Percentiles rank a stretch among this genome's conserved stretches.
These are phyloP conservation scores for Amanita molliuscula DNA, from an alignment of 768 basidiomycete species.

Conservation along the genomic window DNA sequence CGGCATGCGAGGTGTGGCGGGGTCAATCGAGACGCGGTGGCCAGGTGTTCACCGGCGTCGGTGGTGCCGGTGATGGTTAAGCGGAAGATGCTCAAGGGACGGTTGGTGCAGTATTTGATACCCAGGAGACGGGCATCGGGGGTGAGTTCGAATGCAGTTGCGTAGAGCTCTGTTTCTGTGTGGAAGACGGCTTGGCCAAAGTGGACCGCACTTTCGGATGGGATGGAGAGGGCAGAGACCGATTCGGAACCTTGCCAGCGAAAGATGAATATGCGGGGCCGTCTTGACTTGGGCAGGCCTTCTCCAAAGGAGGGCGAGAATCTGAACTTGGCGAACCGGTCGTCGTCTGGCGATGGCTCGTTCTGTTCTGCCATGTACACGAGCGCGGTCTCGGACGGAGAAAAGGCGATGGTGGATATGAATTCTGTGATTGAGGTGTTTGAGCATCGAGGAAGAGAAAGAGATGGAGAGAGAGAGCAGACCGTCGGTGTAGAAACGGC, in stretches of 20 bases:
- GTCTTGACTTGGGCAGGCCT: conserved; percentile 37
- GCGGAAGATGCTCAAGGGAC: conserved; percentile 47
- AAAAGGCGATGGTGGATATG: conserved; percentile 42
- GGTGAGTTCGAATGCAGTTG: conserved; percentile 53
- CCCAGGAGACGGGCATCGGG: conserved; percentile 51
- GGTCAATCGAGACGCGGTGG: too few relatives aligned
- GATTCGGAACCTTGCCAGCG: conserved; percentile 23
- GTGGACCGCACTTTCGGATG: conserved; percentile 16
- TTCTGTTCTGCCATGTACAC: conserved; percentile 56
- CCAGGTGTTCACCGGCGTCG: conserved; percentile 4
- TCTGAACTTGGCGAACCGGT: conserved; percentile 35
- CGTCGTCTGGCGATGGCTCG: conserved; percentile 15
- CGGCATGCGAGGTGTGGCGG: conserved; percentile 14
- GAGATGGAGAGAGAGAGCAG: background rate
- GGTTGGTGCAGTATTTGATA: conserved; percentile 48
- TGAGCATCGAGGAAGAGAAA: background rate
- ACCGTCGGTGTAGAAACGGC: conserved; percentile 49
- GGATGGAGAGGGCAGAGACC: background rate
- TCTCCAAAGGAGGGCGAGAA: conserved; percentile 59
- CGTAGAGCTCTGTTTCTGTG: conserved; percentile 30
- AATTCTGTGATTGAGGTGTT: conserved; percentile 27
- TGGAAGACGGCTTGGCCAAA: conserved; percentile 52
- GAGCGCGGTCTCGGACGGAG: conserved; percentile 38
- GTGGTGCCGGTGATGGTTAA: conserved; percentile 19
- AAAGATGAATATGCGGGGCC: conserved; percentile 45